Conservation (phyloP, 2,329 filamentous ascomycete genomes). For the Diplodia corticola region DNA sequence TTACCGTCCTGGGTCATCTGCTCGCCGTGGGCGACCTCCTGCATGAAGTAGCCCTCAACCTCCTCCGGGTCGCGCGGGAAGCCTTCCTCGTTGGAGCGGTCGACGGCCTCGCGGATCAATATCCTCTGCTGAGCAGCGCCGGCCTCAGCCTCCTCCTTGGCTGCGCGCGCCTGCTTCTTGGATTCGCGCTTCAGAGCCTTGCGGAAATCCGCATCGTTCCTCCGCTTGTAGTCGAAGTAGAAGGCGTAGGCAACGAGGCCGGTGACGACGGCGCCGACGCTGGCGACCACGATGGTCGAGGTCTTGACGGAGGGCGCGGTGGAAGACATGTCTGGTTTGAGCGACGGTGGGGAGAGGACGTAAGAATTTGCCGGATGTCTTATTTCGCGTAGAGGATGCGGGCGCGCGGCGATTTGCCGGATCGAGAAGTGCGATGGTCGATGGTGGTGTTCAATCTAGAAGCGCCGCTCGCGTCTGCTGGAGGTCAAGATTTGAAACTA, state of each 20-base stretch:
- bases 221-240: constrained; percentile 67
- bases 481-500: constrained; percentile 18
- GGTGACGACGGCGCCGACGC: constrained; percentile 59
- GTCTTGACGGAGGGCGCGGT: constrained; percentile 50
- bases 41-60: constrained; percentile 95
- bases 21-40: constrained; percentile 89
- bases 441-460: constrained; percentile 4
- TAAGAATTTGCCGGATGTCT: not conserved
- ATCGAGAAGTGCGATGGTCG: constrained; percentile 6
- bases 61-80: constrained; percentile 90
- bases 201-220: constrained; percentile 64
- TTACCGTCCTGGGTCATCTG: constrained; percentile 75
- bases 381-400: constrained; percentile 15
- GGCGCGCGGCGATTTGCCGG: constrained; percentile 15
- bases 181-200: constrained; percentile 70
- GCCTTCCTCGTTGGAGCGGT: constrained; percentile 83
- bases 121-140: constrained; percentile 67
- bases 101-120: constrained; percentile 72
- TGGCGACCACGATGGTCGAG: constrained; percentile 59
- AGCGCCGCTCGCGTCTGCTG: constrained; percentile 3
- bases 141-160: constrained; percentile 71
- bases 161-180: constrained; percentile 68
- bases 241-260: constrained; percentile 64
- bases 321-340: constrained; percentile 29
- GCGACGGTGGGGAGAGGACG: not conserved